Percentiles rank a stretch among this genome's conserved stretches.
These are phyloP conservation scores for Penstemon newberryi DNA, from an alignment of 257 asterid species.

Conservation along the genomic window DNA sequence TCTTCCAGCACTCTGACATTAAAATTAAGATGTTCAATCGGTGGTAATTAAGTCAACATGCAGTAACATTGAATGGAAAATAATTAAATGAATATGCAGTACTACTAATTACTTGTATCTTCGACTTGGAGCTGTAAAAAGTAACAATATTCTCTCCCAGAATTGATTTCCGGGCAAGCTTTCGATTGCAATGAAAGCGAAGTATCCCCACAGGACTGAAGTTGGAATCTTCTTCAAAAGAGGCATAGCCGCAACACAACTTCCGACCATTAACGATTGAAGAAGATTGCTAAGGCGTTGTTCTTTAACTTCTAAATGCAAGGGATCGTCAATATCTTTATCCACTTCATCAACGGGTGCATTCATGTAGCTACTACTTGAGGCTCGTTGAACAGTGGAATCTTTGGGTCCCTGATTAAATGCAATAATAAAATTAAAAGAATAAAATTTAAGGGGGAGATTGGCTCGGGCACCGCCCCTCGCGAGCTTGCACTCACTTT, in stretches of 20 bases:
- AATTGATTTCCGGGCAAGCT: conserved; percentile 97
- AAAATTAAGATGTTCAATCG: neutral
- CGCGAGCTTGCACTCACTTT: conserved; percentile 72
- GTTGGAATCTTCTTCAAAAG: conserved; percentile 82
- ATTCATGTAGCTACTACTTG: conserved; percentile 69
- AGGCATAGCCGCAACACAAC: conserved; percentile 95
- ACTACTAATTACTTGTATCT: conserved; percentile 71
- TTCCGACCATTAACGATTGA: conserved; percentile 79
- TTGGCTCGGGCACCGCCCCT: conserved; percentile 55
- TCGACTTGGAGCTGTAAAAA: conserved; percentile 91
- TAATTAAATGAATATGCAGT: neutral
- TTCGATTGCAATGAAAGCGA: conserved; percentile 99
- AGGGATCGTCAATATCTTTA: conserved; percentile 83
- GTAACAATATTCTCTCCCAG: conserved; percentile 92
- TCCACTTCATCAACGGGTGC: conserved; percentile 92
- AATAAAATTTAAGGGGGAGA: too few species aligned
- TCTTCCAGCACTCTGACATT: conserved; percentile 68
- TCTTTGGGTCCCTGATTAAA: conserved; percentile 77
- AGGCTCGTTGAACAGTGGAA: conserved; percentile 68
- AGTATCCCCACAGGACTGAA: conserved; percentile 97
- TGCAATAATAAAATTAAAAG: neutral
- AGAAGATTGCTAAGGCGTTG: conserved; percentile 93
- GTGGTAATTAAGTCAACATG: neutral
- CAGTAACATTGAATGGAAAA: neutral
- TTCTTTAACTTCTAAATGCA: conserved; percentile 94